These are phyloP conservation scores for Pinguiococcus pyrenoidosus DNA, from an alignment of 108 stramenopile genomes.

Conservation along the genomic window DNA sequence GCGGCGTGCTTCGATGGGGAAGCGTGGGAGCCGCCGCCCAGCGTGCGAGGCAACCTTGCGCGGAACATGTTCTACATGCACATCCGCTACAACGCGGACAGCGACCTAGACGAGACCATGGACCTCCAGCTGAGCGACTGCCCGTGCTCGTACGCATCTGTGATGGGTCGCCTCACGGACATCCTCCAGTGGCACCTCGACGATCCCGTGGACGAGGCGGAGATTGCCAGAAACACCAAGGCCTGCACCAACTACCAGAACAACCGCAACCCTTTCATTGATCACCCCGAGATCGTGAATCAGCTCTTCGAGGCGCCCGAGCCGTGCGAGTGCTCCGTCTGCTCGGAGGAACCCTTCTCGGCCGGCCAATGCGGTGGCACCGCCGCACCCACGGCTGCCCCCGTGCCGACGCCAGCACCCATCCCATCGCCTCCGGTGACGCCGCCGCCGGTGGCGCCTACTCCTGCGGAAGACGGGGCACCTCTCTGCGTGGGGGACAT, in stretches of 20 bases:
- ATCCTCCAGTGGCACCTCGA: constrained; percentile 1
- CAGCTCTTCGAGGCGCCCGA: background rate
- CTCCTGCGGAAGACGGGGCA: too few relatives aligned
- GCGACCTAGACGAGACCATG: too few relatives aligned
- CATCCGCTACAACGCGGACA: background rate
- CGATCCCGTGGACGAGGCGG: constrained; percentile 8
- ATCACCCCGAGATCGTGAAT: constrained; percentile 6
- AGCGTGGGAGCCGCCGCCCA: background rate
- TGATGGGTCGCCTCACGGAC: background rate
- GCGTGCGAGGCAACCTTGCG: background rate
- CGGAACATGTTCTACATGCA: background rate
- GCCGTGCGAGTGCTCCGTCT: background rate
- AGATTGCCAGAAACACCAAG: background rate
- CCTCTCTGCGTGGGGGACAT: too few relatives aligned
- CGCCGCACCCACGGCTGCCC: background rate
- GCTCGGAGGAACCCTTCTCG: too few relatives aligned
- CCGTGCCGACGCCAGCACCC: too few relatives aligned
- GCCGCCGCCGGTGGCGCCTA: too few relatives aligned
- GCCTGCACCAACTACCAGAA: constrained; percentile 6
- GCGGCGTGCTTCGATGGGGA: constrained; percentile 7
- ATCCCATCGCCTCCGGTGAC: too few relatives aligned
- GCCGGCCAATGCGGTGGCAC: too few relatives aligned
- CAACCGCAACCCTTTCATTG: constrained; percentile 16
- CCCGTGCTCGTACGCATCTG: background rate
- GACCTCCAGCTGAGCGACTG: background rate